A percentile compares a stretch with the other conserved stretches of the same genome.
Conservation (phyloP, 2,329 filamentous ascomycete species). For the Fusarium sp. region DNA sequence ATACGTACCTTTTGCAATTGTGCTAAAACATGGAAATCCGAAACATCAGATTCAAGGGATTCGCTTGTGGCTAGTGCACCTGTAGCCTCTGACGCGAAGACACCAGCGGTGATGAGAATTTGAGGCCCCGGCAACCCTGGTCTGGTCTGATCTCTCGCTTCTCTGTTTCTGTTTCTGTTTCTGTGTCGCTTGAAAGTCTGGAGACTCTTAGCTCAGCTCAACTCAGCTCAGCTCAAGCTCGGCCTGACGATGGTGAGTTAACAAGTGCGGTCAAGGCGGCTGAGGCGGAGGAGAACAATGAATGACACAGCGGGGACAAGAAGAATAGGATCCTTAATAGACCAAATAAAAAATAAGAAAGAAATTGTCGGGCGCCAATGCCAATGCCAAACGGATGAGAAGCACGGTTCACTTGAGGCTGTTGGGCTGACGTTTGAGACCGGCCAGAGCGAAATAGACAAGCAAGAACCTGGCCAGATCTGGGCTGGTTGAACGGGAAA, state of each 20-base stretch:
- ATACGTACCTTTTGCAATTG: slow-evolving; percentile 26
- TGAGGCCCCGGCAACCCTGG: slow-evolving; percentile 18
- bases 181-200: not conserved
- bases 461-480: not conserved
- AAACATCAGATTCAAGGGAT: slow-evolving; percentile 30
- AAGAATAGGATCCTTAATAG: not conserved
- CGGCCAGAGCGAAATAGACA: slow-evolving; percentile 32
- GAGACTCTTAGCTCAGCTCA: slow-evolving; percentile 4
- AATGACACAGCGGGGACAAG: not conserved
- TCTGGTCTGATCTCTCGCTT: slow-evolving; percentile 9
- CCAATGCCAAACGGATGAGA: slow-evolving; percentile 1
- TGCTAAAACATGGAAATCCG: slow-evolving; percentile 33
- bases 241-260: not conserved
- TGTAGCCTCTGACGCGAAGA: slow-evolving; percentile 27
- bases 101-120: slow-evolving; percentile 9
- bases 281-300: slow-evolving; percentile 11
- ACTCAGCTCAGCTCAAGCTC: not conserved
- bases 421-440: slow-evolving; percentile 42
- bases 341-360: slow-evolving; percentile 4
- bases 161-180: slow-evolving; percentile 23
- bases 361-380: not conserved
- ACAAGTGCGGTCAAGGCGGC: slow-evolving; percentile 7
- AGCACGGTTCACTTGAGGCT: slow-evolving; percentile 30
- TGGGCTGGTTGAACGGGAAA: slow-evolving; percentile 2
- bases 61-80: slow-evolving; percentile 28